phyloP scores from a whole-genome alignment of 208 protist species.

The Leishmania tropica region DNA sequence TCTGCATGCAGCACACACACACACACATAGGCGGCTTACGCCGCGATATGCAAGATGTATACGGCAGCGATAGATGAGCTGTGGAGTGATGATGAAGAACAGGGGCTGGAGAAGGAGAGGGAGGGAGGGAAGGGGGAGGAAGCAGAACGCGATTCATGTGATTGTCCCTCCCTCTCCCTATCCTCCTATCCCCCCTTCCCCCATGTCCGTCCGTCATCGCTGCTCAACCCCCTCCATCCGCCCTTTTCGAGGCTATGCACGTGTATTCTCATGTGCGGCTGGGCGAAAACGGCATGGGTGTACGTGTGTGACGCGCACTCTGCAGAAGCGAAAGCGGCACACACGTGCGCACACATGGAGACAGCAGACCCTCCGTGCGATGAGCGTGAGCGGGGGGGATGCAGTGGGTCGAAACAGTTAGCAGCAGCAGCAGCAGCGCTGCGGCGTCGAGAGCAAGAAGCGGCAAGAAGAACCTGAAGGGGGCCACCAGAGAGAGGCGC shows the following conservation, averaged over 20 bases:
- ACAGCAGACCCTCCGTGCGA: neutral
- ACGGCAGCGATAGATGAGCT: neutral
- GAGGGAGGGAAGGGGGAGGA: neutral
- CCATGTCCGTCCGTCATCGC: neutral
- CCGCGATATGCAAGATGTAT: neutral
- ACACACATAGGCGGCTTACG: neutral
- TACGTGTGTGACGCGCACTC: neutral
- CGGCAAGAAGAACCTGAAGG: neutral
- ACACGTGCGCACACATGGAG: neutral
- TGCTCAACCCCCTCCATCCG: neutral
- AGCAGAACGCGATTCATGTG: neutral
- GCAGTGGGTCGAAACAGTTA: neutral
- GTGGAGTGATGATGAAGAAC: neutral
- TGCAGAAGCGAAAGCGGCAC: neutral
- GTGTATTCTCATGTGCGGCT: neutral
- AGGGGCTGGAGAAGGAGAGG: neutral
- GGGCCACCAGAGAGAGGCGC: neutral
- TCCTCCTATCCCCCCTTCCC: too few relatives aligned
- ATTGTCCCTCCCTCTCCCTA: neutral
- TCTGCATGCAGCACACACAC: neutral
- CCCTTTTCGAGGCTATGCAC: neutral
- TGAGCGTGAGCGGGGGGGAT: neutral
- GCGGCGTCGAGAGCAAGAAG: neutral
- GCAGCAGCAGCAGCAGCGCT: constrained; percentile 4
- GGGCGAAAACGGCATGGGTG: neutral